phyloP scores from a whole-genome alignment of 208 protist species.

The Trichomonas gallinae region DNA sequence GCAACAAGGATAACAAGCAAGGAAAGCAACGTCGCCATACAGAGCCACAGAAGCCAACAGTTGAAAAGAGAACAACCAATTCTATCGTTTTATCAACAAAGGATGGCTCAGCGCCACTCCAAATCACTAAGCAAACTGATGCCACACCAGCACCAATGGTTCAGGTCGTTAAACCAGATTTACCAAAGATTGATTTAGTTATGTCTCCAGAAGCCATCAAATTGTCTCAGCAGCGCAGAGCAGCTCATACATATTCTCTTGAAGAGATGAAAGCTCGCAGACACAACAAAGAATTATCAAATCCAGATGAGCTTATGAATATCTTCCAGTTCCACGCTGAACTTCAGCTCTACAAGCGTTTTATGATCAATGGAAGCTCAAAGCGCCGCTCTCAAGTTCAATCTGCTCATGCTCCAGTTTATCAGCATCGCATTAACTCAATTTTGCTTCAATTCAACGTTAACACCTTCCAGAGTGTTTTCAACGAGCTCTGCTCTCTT shows the following conservation, averaged over 20 bases:
- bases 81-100: neutral
- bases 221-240: neutral
- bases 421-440: neutral
- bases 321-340: neutral
- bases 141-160: neutral
- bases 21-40: neutral
- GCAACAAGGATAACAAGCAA: neutral
- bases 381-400: neutral
- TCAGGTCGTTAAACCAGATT: neutral
- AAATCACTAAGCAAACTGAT: neutral
- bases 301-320: neutral
- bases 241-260: neutral
- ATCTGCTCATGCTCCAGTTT: neutral
- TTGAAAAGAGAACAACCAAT: neutral
- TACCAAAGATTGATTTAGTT: neutral
- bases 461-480: neutral
- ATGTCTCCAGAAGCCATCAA: neutral
- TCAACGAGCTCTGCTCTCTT: neutral
- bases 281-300: neutral
- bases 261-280: neutral
- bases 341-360: neutral
- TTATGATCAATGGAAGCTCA: neutral
- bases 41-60: neutral
- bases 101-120: neutral
- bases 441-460: conserved; percentile 17